Percentiles rank a stretch among this genome's conserved stretches.
Evolutionary conservation across 441 rosid genomes (phyloP).

Genomic region (Erysimum pusillum): DNA sequence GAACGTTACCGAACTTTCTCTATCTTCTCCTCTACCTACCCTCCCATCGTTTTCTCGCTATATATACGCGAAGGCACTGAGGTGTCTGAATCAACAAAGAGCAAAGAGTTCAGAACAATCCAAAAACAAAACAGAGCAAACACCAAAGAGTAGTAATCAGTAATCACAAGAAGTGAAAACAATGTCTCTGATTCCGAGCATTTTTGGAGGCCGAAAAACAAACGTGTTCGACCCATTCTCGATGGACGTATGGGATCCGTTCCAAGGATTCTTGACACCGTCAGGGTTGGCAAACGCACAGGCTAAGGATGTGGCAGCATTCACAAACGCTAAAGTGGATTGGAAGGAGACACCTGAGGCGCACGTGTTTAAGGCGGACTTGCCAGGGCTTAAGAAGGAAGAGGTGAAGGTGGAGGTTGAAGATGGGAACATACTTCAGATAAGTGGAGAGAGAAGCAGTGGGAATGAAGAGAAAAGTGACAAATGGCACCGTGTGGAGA

Average conservation of each 20-base stretch:
- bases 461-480: conserved; percentile 60
- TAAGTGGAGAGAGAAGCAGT: conserved; percentile 56
- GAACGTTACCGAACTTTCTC: not conserved
- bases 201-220: conserved; percentile 39
- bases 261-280: conserved; percentile 34
- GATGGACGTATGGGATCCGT: conserved; percentile 52
- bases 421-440: conserved; percentile 53
- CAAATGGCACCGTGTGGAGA: conserved; percentile 57
- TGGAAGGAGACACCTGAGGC: conserved; percentile 61
- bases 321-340: conserved; percentile 48
- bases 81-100: not conserved
- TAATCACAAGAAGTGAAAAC: not conserved
- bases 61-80: not conserved
- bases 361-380: conserved; percentile 59
- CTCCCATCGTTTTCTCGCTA: not conserved
- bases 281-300: conserved; percentile 8
- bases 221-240: conserved; percentile 58
- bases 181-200: conserved; percentile 42
- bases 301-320: conserved; percentile 40
- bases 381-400: conserved; percentile 59
- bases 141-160: not conserved
- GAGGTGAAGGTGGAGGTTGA: conserved; percentile 61
- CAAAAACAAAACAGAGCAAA: not conserved
- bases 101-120: not conserved
- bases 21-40: not conserved